Conservation (phyloP, 345 rosid genomes). For the Geranium rotundifolium region DNA sequence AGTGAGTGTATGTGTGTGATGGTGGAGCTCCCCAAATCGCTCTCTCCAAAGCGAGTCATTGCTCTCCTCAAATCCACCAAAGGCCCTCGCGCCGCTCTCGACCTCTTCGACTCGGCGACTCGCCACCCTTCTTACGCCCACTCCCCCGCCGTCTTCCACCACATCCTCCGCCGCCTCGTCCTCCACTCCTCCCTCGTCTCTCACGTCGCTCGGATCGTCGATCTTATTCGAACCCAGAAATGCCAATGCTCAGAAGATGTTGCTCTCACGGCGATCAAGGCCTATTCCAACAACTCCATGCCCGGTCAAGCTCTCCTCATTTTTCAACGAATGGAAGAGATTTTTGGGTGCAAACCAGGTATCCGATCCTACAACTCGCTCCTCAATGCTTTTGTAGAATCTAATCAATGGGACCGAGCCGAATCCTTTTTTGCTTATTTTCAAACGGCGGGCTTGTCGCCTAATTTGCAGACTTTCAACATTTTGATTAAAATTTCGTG, state of each 20-base stretch:
- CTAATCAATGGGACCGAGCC: conserved; percentile 43
- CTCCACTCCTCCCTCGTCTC: conserved; percentile 25
- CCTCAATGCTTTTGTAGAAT: conserved; percentile 50
- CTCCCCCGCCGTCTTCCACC: conserved; percentile 58
- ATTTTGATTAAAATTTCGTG: conserved; percentile 65
- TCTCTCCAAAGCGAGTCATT: conserved; percentile 50
- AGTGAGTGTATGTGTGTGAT: not conserved
- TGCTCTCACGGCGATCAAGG: conserved; percentile 51
- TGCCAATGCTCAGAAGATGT: conserved; percentile 72
- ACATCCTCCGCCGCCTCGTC: conserved; percentile 65
- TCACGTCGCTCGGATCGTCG: conserved; percentile 43
- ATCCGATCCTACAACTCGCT: conserved; percentile 55
- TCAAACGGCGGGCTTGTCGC: conserved; percentile 34
- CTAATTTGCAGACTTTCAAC: conserved; percentile 67
- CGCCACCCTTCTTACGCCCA: conserved; percentile 40
- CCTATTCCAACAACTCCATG: conserved; percentile 52
- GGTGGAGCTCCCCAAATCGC: conserved; percentile 26
- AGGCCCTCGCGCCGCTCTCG: conserved; percentile 35
- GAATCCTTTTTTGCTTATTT: conserved; percentile 41
- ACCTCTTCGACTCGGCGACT: conserved; percentile 54
- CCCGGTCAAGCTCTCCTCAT: conserved; percentile 47
- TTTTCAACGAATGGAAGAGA: conserved; percentile 50
- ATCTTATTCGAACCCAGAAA: conserved; percentile 41
- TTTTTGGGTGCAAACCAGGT: conserved; percentile 69
- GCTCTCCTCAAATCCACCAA: conserved; percentile 54